Base-by-base conservation (phyloP, 257 asterid species). In the Perilla frutescens region DNA sequence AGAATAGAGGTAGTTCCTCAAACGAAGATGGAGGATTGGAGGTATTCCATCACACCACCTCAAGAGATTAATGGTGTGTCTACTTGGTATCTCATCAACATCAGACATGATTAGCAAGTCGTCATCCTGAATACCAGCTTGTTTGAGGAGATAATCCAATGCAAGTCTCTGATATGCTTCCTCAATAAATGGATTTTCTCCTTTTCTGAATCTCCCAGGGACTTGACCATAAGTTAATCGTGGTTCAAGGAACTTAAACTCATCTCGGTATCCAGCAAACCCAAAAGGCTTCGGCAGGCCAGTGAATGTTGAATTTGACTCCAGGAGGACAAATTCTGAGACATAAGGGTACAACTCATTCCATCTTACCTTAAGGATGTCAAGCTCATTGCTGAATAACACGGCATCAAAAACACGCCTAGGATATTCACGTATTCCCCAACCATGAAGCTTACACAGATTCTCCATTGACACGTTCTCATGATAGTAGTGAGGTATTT, bases 351-450 rank as follows among this genome's bases (percentile, higher is more conserved):
- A 77, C 43, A 91, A 34, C 85, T 91, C 97, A 26, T 89, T 89
- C 97, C 97, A 91, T 29, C 97, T 81, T 62, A 91, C 47, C 58
- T 85, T 87, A 50, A 91, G 95, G 47, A 91, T 74, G 74, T 91
- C 97, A 29, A 89, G 62, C 82, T 91, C 97, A 3, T 91, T 91
- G 82, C 90, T 91, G 80, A 91, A 91, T 76, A 91, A 54, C 14
- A 91, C 96, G 5, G 94, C 96, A 76, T 91, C 97, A 74, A 79
- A 91, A 54, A 91, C 94, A 54, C 96, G 96, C 83, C 97, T 81
- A 4, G 97, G 97, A 60, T 80, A 86, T 77, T 89, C 94, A 1
- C 97, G 89, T 4, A 86, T 76, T 49, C 89, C 88, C 97, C 96
- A 91, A 32, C 96, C 96, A 5, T 91, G 97, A 80, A 91, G 97